Conservation (phyloP, 2,329 filamentous ascomycete species). For the Aspergillus alliaceus region DNA sequence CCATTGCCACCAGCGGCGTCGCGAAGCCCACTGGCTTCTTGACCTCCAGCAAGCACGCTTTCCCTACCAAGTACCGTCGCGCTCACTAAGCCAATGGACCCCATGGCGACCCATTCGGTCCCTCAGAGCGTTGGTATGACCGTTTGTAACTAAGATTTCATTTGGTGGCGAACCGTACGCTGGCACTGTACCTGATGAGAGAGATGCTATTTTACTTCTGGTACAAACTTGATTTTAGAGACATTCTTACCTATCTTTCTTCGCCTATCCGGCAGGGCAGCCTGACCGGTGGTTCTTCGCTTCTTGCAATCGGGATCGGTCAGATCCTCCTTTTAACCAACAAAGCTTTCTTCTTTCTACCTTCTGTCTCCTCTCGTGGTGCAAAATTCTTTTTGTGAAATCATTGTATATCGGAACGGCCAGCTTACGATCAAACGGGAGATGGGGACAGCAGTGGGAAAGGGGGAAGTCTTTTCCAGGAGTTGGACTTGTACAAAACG, state of each 20-base stretch:
- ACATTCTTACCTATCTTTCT: constrained; percentile 15
- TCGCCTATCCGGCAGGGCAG: constrained; percentile 1
- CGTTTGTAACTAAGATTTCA: constrained; percentile 17
- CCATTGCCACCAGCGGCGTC: constrained; percentile 15
- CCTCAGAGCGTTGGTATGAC: constrained; percentile 1
- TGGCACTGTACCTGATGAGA: constrained; percentile 26
- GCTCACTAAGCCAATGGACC: constrained; percentile 18
- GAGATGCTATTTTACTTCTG: constrained; percentile 18
- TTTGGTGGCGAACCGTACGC: constrained; percentile 21
- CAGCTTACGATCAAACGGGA: neutral
- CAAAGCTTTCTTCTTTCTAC: constrained; percentile 10
- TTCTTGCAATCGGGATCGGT: constrained; percentile 1
- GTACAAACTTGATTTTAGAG: constrained; percentile 18
- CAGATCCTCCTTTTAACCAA: constrained; percentile 11
- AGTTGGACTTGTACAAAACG: neutral
- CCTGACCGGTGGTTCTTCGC: constrained; percentile 11
- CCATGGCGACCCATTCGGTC: neutral
- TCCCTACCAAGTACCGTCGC: constrained; percentile 28
- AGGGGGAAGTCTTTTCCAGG: neutral
- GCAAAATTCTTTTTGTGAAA: constrained; percentile 8
- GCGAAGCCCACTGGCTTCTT: constrained; percentile 30
- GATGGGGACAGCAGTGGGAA: neutral
- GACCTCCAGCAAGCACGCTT: constrained; percentile 27
- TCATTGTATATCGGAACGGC: constrained; percentile 11
- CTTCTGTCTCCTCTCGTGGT: constrained; percentile 1